A percentile compares a stretch with the other conserved stretches of the same genome.
These are phyloP conservation scores for Leccinellum rugosiceps DNA, from an alignment of 768 basidiomycete genomes.

Conservation along the genomic window DNA sequence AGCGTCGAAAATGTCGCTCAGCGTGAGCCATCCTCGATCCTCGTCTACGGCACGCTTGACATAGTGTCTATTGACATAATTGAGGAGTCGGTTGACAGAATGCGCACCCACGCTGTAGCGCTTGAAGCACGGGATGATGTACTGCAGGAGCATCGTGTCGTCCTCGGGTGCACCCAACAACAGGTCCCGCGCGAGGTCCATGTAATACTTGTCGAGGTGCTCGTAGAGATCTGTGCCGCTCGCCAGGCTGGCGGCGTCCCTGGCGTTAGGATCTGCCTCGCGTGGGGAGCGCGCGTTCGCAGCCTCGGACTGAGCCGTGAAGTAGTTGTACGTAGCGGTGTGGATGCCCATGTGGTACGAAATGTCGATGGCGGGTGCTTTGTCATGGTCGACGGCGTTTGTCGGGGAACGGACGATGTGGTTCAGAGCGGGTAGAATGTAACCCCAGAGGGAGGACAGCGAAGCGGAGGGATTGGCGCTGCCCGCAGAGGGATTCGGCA, in stretches of 20 bases:
- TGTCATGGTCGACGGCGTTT: conserved; percentile 46
- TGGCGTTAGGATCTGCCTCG: conserved; percentile 15
- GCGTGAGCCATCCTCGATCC: conserved; percentile 73
- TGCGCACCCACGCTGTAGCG: conserved; percentile 67
- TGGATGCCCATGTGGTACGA: conserved; percentile 74
- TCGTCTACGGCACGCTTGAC: conserved; percentile 77
- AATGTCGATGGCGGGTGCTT: conserved; percentile 69
- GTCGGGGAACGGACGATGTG: conserved; percentile 73
- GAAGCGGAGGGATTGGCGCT: conserved; percentile 76
- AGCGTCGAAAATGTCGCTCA: conserved; percentile 61
- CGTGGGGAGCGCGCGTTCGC: conserved; percentile 25
- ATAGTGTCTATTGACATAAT: conserved; percentile 68
- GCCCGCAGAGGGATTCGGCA: conserved; percentile 55
- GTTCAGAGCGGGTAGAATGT: conserved; percentile 70
- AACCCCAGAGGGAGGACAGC: conserved; percentile 69
- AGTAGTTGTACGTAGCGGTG: conserved; percentile 82
- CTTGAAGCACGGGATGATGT: conserved; percentile 68
- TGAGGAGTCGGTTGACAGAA: conserved; percentile 68
- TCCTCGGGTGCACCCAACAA: conserved; percentile 62
- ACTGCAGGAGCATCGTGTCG: conserved; percentile 62
- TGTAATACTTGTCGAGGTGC: conserved; percentile 69
- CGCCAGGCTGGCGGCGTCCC: conserved; percentile 27
- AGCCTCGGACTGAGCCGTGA: conserved; percentile 56
- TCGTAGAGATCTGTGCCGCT: conserved; percentile 71
- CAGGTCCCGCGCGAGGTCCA: conserved; percentile 57